Base-by-base conservation (phyloP, 495 filamentous ascomycete species). In the Chaetomium tenue region DNA sequence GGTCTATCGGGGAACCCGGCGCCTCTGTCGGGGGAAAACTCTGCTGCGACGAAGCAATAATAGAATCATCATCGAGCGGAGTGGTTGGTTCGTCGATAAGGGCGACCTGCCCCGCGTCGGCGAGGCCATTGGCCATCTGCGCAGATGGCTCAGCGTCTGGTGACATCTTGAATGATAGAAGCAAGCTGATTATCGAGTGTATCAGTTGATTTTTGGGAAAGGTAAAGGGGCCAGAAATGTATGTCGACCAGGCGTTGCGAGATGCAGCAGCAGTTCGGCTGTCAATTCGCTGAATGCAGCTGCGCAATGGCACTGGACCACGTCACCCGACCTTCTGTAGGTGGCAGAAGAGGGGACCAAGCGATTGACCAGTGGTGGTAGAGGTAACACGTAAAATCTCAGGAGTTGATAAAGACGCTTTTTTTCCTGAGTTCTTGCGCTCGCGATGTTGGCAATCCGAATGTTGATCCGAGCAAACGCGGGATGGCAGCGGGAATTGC, bases 21-120 rank as follows among this genome's bases (percentile, higher is more conserved):
- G 59, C 75, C 66, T 78, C 77, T 16, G 80, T 81, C 2, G 78
- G 78, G 44, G 76, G 78, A 18, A 82, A 74, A 47, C 77, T 79
- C 20, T 74, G 70, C 42, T 80, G 78, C 30, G 78, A 81, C 30
- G 66, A 71, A 15, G 74, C 61, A 25, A 62, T 63, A 37, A 71
- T 22, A 4, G 65, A 68, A 7, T 72, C 74, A 48, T 69, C 67
- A 58, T 78, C 77, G 50, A 64, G 78, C 47, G 77, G 76, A 44
- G 78, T 78, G 8, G 75, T 68, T 40, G 79, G 80, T 40, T 75
- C 71, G 65, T 78, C 62, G 62, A 67, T 57, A 23, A 66, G 61
- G 30, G 33, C 59, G 2, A 16, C 44, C 25, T 52, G 72, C 18
- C 75, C 72, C 40, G 74, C 71, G 28, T 73, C 70, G 46, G 62